Base-by-base conservation (phyloP, 495 filamentous ascomycete species). In the Hyaloscypha hepaticicola region DNA sequence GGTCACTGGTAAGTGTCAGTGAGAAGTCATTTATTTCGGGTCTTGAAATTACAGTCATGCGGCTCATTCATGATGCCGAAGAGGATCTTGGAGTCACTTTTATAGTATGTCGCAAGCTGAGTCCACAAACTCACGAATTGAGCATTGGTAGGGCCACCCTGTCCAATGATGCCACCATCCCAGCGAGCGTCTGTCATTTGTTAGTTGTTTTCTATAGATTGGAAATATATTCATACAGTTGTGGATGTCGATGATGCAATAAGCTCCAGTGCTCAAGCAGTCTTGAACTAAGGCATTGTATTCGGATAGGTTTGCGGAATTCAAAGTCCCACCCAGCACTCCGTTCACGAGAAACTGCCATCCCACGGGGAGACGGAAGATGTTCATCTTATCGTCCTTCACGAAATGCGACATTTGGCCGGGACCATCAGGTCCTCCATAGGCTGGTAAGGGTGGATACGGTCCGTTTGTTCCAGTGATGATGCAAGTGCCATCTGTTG, bases 61-160 rank as follows among this genome's bases (percentile, higher is more conserved):
- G 85, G 84, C 70, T 89, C 86, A 70, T 87, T 89, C 82, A 88
- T 86, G 52, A 88, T 69, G 33, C 85, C 85, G 70, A 88, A 87
- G 25, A 81, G 72, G 29, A 87, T 73, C 14, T 79, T 82, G 8
- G 75, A 60, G 21, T 80, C 62, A 16, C 45, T 58, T 16, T 74
- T 77, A 65, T 87, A 88, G 56, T 84, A 81, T 12, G 71, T 77
- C 1, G 86, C 86, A 14, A 89, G 67, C 67, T 85, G 79, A 4
- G 67, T 71, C 86, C 86, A 89, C 8, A 88, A 68, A 64, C 72
- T 71, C 14, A 77, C 78, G 58, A 88, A 83, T 26, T 87, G 76
- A 19, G 76, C 80, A 70, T 86, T 78, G 4, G 78, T 80, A 3
- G 84, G 81, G 2, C 82, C 83, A 26, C 80, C 80, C 65, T 87